Evolutionary conservation across 2,329 filamentous ascomycete species (phyloP).

Genomic region (Aspergillus caelatus): DNA sequence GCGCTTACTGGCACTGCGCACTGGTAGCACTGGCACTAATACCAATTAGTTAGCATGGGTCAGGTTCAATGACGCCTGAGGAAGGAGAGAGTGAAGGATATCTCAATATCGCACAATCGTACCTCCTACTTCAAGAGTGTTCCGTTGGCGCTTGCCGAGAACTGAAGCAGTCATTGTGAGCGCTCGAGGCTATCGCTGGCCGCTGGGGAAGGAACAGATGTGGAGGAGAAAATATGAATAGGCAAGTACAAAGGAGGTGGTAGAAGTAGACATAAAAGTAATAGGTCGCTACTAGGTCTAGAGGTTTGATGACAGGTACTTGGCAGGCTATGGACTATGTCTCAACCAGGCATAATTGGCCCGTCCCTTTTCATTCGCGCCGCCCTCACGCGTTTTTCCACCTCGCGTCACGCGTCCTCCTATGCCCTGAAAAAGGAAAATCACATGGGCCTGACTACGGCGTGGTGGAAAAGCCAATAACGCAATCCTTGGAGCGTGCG

Average conservation of each 20-base stretch:
- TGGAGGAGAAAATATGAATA: conserved; percentile 9
- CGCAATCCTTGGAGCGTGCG: not conserved
- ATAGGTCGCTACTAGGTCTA: not conserved
- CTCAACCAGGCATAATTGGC: conserved; percentile 26
- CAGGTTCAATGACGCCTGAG: conserved; percentile 1
- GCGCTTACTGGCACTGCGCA: conserved; percentile 50
- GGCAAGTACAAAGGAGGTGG: conserved; percentile 5
- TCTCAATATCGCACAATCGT: conserved; percentile 25
- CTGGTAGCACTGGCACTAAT: conserved; percentile 29
- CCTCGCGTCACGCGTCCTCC: conserved; percentile 13
- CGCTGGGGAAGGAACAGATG: conserved; percentile 25
- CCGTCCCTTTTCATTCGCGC: conserved; percentile 5
- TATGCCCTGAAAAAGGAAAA: conserved; percentile 1
- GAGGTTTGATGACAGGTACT: conserved; percentile 3
- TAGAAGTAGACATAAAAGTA: not conserved
- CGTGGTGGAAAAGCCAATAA: not conserved
- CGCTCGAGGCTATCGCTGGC: conserved; percentile 10
- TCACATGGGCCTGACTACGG: not conserved
- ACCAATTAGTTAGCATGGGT: conserved; percentile 17
- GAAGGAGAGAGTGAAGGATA: conserved; percentile 11
- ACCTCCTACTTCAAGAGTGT: conserved; percentile 43
- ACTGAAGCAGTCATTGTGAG: conserved; percentile 43
- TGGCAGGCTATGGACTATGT: conserved; percentile 3
- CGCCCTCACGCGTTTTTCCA: conserved; percentile 12
- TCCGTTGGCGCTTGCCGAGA: conserved; percentile 50